These are phyloP conservation scores for Clathrospora elynae DNA, from an alignment of 2,329 filamentous ascomycete genomes.

Conservation along the genomic window DNA sequence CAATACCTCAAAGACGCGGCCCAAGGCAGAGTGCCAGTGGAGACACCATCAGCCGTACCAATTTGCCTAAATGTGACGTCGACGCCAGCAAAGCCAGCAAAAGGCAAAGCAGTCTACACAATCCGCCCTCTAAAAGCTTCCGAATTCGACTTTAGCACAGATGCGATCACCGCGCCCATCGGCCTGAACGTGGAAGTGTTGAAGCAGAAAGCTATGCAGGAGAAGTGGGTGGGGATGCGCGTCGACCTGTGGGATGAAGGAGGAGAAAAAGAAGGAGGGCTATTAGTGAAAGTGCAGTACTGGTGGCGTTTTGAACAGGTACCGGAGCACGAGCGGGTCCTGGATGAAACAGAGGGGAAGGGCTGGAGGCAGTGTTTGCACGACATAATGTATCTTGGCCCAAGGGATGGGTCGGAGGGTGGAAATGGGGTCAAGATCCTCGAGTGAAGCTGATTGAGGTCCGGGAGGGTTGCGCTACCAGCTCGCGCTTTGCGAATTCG, in stretches of 20 bases:
- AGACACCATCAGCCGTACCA: not conserved
- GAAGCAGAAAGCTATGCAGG: conserved; percentile 3
- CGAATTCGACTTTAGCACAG: conserved; percentile 11
- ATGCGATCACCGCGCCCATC: conserved; percentile 5
- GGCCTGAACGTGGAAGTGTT: conserved; percentile 4
- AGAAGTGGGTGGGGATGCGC: conserved; percentile 20
- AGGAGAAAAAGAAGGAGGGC: not conserved
- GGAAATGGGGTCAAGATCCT: conserved; percentile 3
- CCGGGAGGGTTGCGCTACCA: not conserved
- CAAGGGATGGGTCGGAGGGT: conserved; percentile 14
- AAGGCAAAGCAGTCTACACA: conserved; percentile 12
- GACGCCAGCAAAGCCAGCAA: not conserved
- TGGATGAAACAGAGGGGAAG: not conserved
- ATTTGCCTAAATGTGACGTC: too few relatives aligned
- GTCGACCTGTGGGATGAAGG: conserved; percentile 20
- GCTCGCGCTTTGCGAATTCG: too few relatives aligned
- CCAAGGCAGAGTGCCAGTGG: conserved; percentile 3
- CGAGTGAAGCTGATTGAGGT: conserved; percentile 1
- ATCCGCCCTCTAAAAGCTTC: conserved; percentile 11
- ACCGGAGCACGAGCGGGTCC: conserved; percentile 3
- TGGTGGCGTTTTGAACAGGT: conserved; percentile 19
- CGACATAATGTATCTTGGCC: conserved; percentile 22
- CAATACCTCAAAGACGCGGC: conserved; percentile 19
- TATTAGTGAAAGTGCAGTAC: conserved; percentile 23
- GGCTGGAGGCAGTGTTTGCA: conserved; percentile 26